Evolutionary conservation across 1,284 basidiomycete genomes (phyloP), one percentile per base, ranked within the genome.

Genomic region (Heterobasidion parviporum): DNA sequence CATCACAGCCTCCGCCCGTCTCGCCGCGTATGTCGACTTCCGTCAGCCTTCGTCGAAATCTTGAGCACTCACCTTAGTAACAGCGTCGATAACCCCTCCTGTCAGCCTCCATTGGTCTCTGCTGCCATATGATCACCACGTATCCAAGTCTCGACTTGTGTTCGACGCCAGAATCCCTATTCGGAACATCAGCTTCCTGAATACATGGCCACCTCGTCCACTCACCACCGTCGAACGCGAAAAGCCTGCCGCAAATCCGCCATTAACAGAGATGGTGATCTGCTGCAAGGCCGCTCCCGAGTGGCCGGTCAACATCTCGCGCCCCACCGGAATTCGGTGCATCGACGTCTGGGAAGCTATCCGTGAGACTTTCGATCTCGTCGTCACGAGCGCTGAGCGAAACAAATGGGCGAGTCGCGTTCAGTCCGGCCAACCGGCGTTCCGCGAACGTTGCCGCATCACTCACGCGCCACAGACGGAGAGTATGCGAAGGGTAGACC

Each of bases 281-380:
- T 54, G 58, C 8, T 70, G 68, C 35, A 61, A 67, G 16, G 64
- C 64, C 6, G 53, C 64, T 8, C 61, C 67, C 1, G 70, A 68
- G 18, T 82, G 79, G 75, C 70, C 72, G 8, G 68, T 85, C 54
- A 61, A 68, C 47, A 72, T 81, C 54, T 67, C 67, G 46, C 70
- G 72, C 33, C 55, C 67, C 20, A 63, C 63, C 36, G 79, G 76
- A 2, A 68, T 81, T 20, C 69, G 74, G 15, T 60, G 70, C 35
- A 59, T 62, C 33, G 83, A 85, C 56, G 73, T 85, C 34, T 82
- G 80, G 62, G 64, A 74, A 46, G 76, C 73, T 15, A 79, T 85
- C 18, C 75, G 78, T 61, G 70, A 77, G 45, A 67, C 72, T 8
- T 81, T 76, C 54, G 65, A 74, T 46, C 64, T 68, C 44, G 68